Percentiles rank a stretch among this genome's conserved stretches.
Conservation (phyloP, 2,329 filamentous ascomycete species). For the Aspergillus melleus region DNA sequence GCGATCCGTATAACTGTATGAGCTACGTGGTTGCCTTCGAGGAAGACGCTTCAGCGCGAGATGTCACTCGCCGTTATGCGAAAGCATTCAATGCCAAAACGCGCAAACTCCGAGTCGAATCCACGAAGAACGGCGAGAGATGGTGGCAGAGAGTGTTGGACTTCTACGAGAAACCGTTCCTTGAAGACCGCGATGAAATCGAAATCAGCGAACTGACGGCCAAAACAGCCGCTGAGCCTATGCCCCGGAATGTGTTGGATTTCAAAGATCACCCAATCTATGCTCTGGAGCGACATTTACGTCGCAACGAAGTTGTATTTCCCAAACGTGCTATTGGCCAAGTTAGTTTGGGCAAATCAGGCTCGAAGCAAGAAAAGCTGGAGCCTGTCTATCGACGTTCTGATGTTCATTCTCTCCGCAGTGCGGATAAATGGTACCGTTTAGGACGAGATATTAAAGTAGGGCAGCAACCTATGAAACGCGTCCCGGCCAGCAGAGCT, state of each 20-base stretch:
- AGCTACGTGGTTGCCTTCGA: conserved; percentile 85
- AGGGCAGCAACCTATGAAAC: conserved; percentile 80
- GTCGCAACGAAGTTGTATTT: conserved; percentile 77
- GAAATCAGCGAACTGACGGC: conserved; percentile 76
- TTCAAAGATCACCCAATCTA: conserved; percentile 84
- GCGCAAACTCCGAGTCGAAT: conserved; percentile 75
- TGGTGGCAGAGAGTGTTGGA: conserved; percentile 57
- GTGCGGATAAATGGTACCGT: conserved; percentile 87
- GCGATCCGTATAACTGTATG: conserved; percentile 73
- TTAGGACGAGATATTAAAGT: conserved; percentile 76
- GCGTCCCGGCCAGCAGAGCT: conserved; percentile 55
- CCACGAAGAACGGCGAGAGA: conserved; percentile 53
- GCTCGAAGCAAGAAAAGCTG: conserved; percentile 52
- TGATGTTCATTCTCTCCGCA: conserved; percentile 77
- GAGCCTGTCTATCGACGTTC: conserved; percentile 80
- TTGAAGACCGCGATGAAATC: conserved; percentile 73
- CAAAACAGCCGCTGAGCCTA: conserved; percentile 72
- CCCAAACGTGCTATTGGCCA: conserved; percentile 74
- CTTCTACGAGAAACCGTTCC: conserved; percentile 44
- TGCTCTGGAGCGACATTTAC: conserved; percentile 81
- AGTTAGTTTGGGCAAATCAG: conserved; percentile 56
- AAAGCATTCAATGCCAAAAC: conserved; percentile 92
- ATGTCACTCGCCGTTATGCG: conserved; percentile 84
- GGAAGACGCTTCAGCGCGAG: conserved; percentile 71
- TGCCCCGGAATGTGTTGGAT: conserved; percentile 82